Evolutionary conservation across 106 monocot genomes (phyloP).

Genomic region (Allium fistulosum): DNA sequence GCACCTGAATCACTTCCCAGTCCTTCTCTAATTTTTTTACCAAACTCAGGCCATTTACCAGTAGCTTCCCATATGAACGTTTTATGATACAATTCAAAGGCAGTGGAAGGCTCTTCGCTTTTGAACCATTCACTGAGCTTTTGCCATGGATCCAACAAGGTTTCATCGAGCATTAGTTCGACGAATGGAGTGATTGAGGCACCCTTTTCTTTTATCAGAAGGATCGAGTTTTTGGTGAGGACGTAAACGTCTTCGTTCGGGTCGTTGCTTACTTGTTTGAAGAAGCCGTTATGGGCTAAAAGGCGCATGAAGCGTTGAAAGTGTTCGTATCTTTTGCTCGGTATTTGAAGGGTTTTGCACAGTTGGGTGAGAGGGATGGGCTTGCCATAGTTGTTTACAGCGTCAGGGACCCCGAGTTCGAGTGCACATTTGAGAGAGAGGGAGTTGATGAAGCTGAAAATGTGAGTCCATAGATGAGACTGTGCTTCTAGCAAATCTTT

Average conservation of each 20-base stretch:
- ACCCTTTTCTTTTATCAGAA: neutral
- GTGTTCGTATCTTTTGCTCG: neutral
- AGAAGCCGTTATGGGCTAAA: conserved; percentile 10
- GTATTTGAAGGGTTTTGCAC: neutral
- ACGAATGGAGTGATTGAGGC: neutral
- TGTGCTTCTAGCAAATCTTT: conserved; percentile 6
- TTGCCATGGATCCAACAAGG: neutral
- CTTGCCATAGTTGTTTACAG: conserved; percentile 9
- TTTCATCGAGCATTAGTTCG: conserved; percentile 2
- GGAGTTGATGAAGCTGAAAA: conserved; percentile 11
- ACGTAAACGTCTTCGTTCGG: neutral
- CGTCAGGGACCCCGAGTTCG: conserved; percentile 21
- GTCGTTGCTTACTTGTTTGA: neutral
- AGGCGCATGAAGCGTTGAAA: conserved; percentile 18
- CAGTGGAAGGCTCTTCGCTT: neutral
- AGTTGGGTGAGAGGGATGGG: conserved; percentile 17
- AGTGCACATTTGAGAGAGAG: conserved; percentile 18
- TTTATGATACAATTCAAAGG: conserved; percentile 5
- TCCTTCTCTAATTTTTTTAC: neutral
- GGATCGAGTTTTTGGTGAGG: conserved; percentile 2
- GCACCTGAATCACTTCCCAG: conserved; percentile 15
- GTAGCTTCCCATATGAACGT: neutral
- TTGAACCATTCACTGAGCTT: conserved; percentile 4
- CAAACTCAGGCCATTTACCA: neutral
- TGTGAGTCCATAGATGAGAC: conserved; percentile 11